Conservation (phyloP, 192 early-diverging fungal genomes). For the Coemansia sp. region DNA sequence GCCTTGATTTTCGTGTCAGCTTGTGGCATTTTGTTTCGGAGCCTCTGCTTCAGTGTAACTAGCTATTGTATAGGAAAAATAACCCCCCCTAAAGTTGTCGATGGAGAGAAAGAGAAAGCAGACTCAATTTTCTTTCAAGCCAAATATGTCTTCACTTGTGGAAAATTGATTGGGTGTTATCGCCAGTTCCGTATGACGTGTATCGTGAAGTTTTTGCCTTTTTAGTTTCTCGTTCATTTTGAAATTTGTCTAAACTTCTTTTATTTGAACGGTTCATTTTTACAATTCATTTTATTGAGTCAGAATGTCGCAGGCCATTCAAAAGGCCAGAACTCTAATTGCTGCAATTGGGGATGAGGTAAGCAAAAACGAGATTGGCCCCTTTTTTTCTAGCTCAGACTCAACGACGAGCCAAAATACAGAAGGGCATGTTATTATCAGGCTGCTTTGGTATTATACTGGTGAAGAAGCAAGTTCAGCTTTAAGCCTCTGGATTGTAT, state of each 20-base stretch:
- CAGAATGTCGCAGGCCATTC: slow-evolving; percentile 29
- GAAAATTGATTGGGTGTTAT: too few species aligned
- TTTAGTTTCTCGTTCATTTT: too few species aligned
- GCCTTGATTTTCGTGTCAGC: slow-evolving; percentile 55
- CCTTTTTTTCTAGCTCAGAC: too few species aligned
- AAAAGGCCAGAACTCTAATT: slow-evolving; percentile 51
- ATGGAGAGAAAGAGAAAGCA: too few species aligned
- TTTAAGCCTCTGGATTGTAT: not conserved
- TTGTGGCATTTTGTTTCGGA: slow-evolving; percentile 11
- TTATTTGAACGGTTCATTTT: not conserved
- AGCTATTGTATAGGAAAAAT: not conserved
- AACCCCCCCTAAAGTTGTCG: too few species aligned
- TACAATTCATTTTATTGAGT: not conserved
- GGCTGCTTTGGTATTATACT: too few species aligned
- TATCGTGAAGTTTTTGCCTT: too few species aligned
- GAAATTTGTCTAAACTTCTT: not conserved
- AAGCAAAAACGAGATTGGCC: not conserved
- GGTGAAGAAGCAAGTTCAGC: not conserved
- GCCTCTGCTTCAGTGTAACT: not conserved
- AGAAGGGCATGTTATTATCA: not conserved
- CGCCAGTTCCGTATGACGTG: too few species aligned
- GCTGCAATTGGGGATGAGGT: slow-evolving; percentile 58
- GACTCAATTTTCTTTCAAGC: too few species aligned
- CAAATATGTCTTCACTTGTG: too few species aligned
- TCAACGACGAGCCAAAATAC: too few species aligned